Percentiles rank a stretch among this genome's conserved stretches.
Conservation (phyloP, 495 filamentous ascomycete genomes). For the Immersiella caudata region DNA sequence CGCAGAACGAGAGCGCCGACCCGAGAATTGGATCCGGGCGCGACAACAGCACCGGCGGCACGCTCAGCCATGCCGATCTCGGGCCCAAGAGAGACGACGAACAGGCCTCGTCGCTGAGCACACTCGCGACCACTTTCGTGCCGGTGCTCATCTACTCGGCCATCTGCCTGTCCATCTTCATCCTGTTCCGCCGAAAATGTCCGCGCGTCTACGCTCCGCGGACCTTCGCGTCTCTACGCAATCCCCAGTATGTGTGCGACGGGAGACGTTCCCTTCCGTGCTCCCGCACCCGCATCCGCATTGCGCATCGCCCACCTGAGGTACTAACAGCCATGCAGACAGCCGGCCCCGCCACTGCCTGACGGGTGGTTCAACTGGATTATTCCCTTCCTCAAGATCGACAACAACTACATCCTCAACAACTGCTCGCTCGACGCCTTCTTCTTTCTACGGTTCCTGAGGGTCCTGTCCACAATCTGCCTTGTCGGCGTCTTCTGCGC, state of each 20-base stretch:
- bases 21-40: constrained; percentile 35
- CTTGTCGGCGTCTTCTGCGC: constrained; percentile 71
- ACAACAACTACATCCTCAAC: constrained; percentile 65
- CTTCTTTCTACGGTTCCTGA: constrained; percentile 79
- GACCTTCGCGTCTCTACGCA: constrained; percentile 30
- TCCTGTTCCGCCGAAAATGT: constrained; percentile 33
- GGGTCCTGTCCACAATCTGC: constrained; percentile 68
- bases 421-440: constrained; percentile 74
- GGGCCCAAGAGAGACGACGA: not conserved
- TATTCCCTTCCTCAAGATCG: constrained; percentile 60
- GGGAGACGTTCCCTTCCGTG: not conserved
- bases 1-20: constrained; percentile 34
- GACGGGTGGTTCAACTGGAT: constrained; percentile 71
- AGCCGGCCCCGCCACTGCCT: constrained; percentile 66
- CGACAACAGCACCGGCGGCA: constrained; percentile 34
- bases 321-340: constrained; percentile 45
- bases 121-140: constrained; percentile 57
- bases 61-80: constrained; percentile 25
- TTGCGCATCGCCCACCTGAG: constrained; percentile 2
- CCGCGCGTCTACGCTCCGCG: constrained; percentile 41
- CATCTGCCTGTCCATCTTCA: constrained; percentile 38
- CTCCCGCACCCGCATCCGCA: constrained; percentile 5
- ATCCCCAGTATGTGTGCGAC: constrained; percentile 35
- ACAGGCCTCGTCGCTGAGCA: constrained; percentile 30
- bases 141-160: constrained; percentile 47